A percentile compares a stretch with the other conserved stretches of the same genome.
phyloP scores from a whole-genome alignment of 805 yeast genomes.

The Metschnikowia bowlesiae region DNA sequence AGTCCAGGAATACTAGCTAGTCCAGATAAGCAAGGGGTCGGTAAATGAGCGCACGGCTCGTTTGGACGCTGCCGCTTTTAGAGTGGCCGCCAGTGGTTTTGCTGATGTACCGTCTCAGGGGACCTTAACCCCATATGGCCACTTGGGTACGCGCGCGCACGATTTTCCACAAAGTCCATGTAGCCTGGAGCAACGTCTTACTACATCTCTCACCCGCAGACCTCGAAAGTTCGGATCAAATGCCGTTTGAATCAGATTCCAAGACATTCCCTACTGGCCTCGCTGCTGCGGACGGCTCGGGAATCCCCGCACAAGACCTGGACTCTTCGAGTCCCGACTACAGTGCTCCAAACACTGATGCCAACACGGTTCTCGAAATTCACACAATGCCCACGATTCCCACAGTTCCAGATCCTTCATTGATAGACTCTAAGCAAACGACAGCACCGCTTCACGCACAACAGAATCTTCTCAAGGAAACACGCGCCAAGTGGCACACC shows the following conservation, averaged over 20 bases:
- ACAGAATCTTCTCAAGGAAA: background rate
- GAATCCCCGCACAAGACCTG: background rate
- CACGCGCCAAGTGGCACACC: slow-evolving; percentile 9
- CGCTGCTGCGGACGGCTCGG: background rate
- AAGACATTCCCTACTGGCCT: background rate
- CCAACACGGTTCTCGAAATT: too few species aligned
- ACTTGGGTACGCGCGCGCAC: slow-evolving; percentile 2
- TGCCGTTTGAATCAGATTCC: background rate
- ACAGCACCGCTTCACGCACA: background rate
- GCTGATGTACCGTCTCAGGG: background rate
- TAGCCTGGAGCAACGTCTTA: background rate
- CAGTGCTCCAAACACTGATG: background rate
- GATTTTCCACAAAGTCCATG: slow-evolving; percentile 3
- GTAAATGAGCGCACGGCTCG: too few species aligned
- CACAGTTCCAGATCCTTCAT: background rate
- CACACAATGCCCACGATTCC: too few species aligned
- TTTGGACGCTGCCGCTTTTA: too few species aligned
- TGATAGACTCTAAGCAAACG: background rate
- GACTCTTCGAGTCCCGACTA: background rate
- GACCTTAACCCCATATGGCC: background rate
- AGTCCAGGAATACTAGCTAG: too few species aligned
- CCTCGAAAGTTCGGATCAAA: background rate
- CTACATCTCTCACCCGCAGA: background rate
- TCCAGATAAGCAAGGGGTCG: too few species aligned
- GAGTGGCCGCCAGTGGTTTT: background rate